These are phyloP conservation scores for Pulveroboletus sp. DNA, from an alignment of 768 basidiomycete genomes.

Conservation along the genomic window DNA sequence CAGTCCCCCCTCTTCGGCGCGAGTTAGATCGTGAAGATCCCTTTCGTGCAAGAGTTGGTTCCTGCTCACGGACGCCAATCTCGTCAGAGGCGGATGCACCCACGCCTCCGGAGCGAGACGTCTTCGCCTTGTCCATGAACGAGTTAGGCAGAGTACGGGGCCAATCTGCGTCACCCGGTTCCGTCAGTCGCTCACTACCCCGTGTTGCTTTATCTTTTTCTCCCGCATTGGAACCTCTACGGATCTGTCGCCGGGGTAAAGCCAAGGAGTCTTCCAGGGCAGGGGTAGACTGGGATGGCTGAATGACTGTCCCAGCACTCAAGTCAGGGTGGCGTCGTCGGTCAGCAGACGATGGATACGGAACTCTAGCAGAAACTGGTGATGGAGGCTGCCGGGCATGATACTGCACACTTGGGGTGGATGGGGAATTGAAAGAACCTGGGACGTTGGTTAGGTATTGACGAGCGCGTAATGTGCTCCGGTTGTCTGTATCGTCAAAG, in stretches of 20 bases:
- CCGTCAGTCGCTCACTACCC: slow-evolving; percentile 23
- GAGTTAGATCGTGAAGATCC: slow-evolving; percentile 18
- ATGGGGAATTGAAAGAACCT: slow-evolving; percentile 29
- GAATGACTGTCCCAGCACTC: slow-evolving; percentile 17
- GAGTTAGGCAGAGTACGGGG: slow-evolving; percentile 13
- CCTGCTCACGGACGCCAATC: slow-evolving; percentile 17
- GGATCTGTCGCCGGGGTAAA: slow-evolving; percentile 23
- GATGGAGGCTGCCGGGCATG: slow-evolving; percentile 38
- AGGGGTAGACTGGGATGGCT: slow-evolving; percentile 27
- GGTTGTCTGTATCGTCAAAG: slow-evolving; percentile 53
- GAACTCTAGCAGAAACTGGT: slow-evolving; percentile 29
- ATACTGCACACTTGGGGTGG: slow-evolving; percentile 39
- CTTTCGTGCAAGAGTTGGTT: slow-evolving; percentile 10
- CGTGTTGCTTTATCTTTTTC: slow-evolving; percentile 23
- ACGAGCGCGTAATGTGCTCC: slow-evolving; percentile 43
- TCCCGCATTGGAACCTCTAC: slow-evolving; percentile 27
- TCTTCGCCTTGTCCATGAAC: slow-evolving; percentile 16
- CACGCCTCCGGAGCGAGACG: slow-evolving; percentile 13
- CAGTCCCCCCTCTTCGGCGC: slow-evolving; percentile 12
- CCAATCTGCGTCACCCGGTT: slow-evolving; percentile 18
- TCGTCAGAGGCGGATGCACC: slow-evolving; percentile 23
- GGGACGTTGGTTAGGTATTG: slow-evolving; percentile 28
- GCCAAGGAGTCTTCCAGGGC: slow-evolving; percentile 31
- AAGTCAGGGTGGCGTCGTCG: slow-evolving; percentile 25
- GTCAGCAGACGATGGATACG: slow-evolving; percentile 23